These are phyloP conservation scores for Phyllosticta citribraziliensis DNA, from an alignment of 2,329 filamentous ascomycete species.

Conservation along the genomic window DNA sequence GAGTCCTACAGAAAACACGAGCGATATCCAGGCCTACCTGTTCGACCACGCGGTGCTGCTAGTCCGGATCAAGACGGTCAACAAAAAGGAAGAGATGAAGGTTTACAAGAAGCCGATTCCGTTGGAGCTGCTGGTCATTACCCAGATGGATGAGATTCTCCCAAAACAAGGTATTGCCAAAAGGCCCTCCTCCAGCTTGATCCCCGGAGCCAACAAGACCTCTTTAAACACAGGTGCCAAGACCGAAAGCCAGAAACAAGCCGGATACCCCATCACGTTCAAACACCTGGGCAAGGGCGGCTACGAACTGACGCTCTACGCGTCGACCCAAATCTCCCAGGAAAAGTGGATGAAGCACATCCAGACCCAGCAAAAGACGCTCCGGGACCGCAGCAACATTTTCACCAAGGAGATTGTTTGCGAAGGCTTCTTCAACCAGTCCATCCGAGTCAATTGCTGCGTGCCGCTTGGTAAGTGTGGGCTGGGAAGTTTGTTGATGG, in stretches of 20 bases:
- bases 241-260: slow-evolving; percentile 45
- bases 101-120: slow-evolving; percentile 95
- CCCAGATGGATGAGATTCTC: slow-evolving; percentile 94
- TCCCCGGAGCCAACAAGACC: slow-evolving; percentile 45
- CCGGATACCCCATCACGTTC: slow-evolving; percentile 93
- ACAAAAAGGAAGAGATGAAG: slow-evolving; percentile 89
- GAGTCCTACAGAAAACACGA: slow-evolving; percentile 65
- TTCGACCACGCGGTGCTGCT: slow-evolving; percentile 94
- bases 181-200: slow-evolving; percentile 76
- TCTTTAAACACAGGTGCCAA: slow-evolving; percentile 25
- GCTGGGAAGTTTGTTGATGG: background rate
- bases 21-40: slow-evolving; percentile 87
- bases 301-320: slow-evolving; percentile 85
- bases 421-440: slow-evolving; percentile 81
- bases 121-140: slow-evolving; percentile 82
- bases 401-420: slow-evolving; percentile 61
- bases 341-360: slow-evolving; percentile 98
- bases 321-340: slow-evolving; percentile 71
- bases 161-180: slow-evolving; percentile 72
- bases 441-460: slow-evolving; percentile 87
- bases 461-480: slow-evolving; percentile 68
- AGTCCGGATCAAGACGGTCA: slow-evolving; percentile 81
- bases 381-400: slow-evolving; percentile 66
- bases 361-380: slow-evolving; percentile 75
- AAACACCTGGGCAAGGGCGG: slow-evolving; percentile 90